Evolutionary conservation across 2,329 filamentous ascomycete genomes (phyloP).

Genomic region (Fusarium sp.): DNA sequence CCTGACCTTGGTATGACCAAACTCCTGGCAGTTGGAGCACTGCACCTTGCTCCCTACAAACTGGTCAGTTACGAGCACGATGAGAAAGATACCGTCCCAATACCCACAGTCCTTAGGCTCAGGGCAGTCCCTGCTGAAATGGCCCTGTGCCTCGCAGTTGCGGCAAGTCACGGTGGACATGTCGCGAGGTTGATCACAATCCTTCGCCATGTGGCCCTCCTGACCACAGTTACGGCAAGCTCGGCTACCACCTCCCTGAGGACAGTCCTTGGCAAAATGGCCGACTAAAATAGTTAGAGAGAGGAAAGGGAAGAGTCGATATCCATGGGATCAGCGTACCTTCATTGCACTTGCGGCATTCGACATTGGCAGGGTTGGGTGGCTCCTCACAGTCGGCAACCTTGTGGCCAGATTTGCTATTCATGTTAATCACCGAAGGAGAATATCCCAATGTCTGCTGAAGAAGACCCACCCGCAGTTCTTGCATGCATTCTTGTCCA

Average conservation of each 20-base stretch:
- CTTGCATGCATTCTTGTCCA: slow-evolving; percentile 76
- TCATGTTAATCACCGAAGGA: slow-evolving; percentile 25
- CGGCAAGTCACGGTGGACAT: slow-evolving; percentile 69
- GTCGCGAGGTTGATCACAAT: slow-evolving; percentile 65
- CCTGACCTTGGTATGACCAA: slow-evolving; percentile 58
- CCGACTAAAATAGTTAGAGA: slow-evolving; percentile 60
- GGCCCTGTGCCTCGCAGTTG: slow-evolving; percentile 72
- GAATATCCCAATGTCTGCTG: not conserved
- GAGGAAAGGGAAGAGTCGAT: not conserved
- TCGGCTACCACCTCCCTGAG: slow-evolving; percentile 69
- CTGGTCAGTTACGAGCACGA: slow-evolving; percentile 33
- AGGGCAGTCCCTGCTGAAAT: slow-evolving; percentile 74
- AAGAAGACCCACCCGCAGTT: slow-evolving; percentile 70
- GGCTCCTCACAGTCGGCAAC: slow-evolving; percentile 69
- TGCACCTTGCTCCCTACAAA: slow-evolving; percentile 57
- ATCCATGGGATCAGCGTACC: slow-evolving; percentile 60
- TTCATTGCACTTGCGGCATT: slow-evolving; percentile 76
- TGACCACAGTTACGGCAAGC: slow-evolving; percentile 75
- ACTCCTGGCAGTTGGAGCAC: slow-evolving; percentile 57
- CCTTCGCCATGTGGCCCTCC: slow-evolving; percentile 70
- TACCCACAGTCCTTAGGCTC: slow-evolving; percentile 64
- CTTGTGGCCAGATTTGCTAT: slow-evolving; percentile 66
- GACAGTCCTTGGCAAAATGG: slow-evolving; percentile 75
- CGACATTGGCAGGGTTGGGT: slow-evolving; percentile 72
- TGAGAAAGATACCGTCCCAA: not conserved